Conservation (phyloP, 108 stramenopile genomes). For the Stephanodiscus minutulus region DNA sequence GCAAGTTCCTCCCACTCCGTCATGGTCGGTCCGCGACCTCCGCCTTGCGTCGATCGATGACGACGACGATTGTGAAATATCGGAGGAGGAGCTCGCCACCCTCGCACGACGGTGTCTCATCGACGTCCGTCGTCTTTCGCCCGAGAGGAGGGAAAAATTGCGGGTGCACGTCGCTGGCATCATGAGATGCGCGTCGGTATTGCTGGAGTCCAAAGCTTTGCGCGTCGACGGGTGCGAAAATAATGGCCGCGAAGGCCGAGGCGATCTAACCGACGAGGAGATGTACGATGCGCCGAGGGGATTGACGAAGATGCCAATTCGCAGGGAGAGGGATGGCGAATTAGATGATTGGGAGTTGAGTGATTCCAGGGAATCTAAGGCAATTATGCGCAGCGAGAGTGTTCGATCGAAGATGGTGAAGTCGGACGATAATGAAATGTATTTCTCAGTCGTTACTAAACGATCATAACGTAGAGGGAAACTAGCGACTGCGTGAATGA, state of each 20-base stretch:
- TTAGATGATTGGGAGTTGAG: slow-evolving; percentile 24
- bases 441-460: slow-evolving; percentile 42
- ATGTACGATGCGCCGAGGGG: slow-evolving; percentile 54
- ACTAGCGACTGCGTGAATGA: not conserved
- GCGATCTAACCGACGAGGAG: slow-evolving; percentile 30
- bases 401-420: slow-evolving; percentile 41
- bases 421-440: slow-evolving; percentile 23
- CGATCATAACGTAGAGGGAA: slow-evolving; percentile 5
- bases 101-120: slow-evolving; percentile 52
- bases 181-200: slow-evolving; percentile 53
- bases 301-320: slow-evolving; percentile 41
- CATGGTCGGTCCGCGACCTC: slow-evolving; percentile 25
- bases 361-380: slow-evolving; percentile 36
- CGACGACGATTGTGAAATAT: slow-evolving; percentile 22
- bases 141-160: slow-evolving; percentile 35
- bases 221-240: not conserved
- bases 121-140: slow-evolving; percentile 41
- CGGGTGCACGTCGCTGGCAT: slow-evolving; percentile 40
- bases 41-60: slow-evolving; percentile 17
- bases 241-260: not conserved
- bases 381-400: slow-evolving; percentile 26
- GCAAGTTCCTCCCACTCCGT: slow-evolving; percentile 28
- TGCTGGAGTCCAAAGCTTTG: slow-evolving; percentile 35
- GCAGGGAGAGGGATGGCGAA: slow-evolving; percentile 20
- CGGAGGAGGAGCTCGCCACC: slow-evolving; percentile 39